Evolutionary conservation across 1,284 basidiomycete species (phyloP).

Genomic region (Chalciporus sp.): DNA sequence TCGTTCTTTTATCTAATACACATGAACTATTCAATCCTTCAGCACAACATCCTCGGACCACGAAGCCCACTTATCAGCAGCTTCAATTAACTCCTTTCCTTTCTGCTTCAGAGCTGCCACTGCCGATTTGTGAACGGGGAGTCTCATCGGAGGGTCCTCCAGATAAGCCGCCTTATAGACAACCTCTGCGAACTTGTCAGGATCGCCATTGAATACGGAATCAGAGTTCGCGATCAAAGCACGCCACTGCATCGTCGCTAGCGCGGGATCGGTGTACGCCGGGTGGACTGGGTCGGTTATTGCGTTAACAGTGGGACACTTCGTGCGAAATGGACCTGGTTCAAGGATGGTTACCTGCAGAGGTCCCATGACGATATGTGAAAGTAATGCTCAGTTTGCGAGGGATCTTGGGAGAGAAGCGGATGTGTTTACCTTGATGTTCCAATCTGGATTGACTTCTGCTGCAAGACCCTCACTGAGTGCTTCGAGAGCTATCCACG

Average conservation of each 20-base stretch:
- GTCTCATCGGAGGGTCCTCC: conserved; percentile 29
- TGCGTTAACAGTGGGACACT: conserved; percentile 1
- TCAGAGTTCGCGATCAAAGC: neutral
- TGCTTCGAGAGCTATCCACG: conserved; percentile 23
- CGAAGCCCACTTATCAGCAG: conserved; percentile 24
- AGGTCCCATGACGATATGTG: no score
- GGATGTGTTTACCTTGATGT: conserved; percentile 20
- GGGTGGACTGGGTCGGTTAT: conserved; percentile 12
- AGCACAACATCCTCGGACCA: conserved; percentile 31
- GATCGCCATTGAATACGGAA: conserved; percentile 16
- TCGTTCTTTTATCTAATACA: no score
- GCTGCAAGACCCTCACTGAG: conserved; percentile 18
- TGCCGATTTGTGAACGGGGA: conserved; percentile 27
- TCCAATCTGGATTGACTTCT: conserved; percentile 25
- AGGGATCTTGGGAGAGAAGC: no score
- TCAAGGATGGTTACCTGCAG: conserved; percentile 8
- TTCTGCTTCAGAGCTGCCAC: conserved; percentile 13
- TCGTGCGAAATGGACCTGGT: conserved; percentile 23
- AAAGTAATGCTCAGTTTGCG: no score
- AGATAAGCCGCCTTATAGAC: conserved; percentile 17
- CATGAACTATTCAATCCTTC: neutral
- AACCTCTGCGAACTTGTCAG: conserved; percentile 17
- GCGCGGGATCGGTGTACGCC: conserved; percentile 17
- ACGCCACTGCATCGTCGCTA: conserved; percentile 3
- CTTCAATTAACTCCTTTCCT: conserved; percentile 16